Conservation (phyloP, 768 basidiomycete species). For the Termitomyces titanicus region DNA sequence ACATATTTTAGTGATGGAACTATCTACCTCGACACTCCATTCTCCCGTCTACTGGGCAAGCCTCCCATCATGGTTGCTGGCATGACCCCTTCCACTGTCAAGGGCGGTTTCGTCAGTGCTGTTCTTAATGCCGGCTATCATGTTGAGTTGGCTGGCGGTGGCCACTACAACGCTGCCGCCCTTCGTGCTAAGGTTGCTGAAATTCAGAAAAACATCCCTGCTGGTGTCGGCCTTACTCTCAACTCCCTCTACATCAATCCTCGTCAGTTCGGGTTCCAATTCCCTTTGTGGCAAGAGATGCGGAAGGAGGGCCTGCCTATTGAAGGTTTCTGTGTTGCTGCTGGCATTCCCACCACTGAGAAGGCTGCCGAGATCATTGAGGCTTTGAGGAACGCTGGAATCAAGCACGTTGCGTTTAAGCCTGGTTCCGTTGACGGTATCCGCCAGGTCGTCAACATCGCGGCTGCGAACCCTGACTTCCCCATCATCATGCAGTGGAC, state of each 20-base stretch:
- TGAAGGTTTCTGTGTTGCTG: slow-evolving; percentile 99
- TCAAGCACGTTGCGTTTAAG: slow-evolving; percentile 97
- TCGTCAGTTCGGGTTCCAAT: slow-evolving; percentile 94
- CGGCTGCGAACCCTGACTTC: slow-evolving; percentile 89
- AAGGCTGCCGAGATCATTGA: slow-evolving; percentile 96
- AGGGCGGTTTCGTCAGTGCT: slow-evolving; percentile 92
- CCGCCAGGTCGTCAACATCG: slow-evolving; percentile 95
- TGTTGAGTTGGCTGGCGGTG: slow-evolving; percentile 95
- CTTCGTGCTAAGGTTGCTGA: slow-evolving; percentile 91
- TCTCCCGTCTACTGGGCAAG: slow-evolving; percentile 94
- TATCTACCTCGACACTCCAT: slow-evolving; percentile 91
- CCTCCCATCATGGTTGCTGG: slow-evolving; percentile 99
- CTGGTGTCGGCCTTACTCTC: slow-evolving; percentile 89
- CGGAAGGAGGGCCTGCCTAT: slow-evolving; percentile 91
- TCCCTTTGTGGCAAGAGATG: slow-evolving; percentile 98
- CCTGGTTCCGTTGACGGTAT: slow-evolving; percentile 98
- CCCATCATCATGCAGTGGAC: slow-evolving; percentile 99
- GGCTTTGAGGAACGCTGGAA: slow-evolving; percentile 76
- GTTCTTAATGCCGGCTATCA: slow-evolving; percentile 93
- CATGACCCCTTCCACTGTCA: slow-evolving; percentile 98
- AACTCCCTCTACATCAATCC: slow-evolving; percentile 99
- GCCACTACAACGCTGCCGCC: slow-evolving; percentile 90
- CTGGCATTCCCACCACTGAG: slow-evolving; percentile 94
- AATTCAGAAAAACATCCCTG: slow-evolving; percentile 79
- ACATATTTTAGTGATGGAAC: slow-evolving; percentile 71